These are phyloP conservation scores for Chlamydomonas asymmetrica DNA, from an alignment of 139 green algal genomes.

Conservation along the genomic window DNA sequence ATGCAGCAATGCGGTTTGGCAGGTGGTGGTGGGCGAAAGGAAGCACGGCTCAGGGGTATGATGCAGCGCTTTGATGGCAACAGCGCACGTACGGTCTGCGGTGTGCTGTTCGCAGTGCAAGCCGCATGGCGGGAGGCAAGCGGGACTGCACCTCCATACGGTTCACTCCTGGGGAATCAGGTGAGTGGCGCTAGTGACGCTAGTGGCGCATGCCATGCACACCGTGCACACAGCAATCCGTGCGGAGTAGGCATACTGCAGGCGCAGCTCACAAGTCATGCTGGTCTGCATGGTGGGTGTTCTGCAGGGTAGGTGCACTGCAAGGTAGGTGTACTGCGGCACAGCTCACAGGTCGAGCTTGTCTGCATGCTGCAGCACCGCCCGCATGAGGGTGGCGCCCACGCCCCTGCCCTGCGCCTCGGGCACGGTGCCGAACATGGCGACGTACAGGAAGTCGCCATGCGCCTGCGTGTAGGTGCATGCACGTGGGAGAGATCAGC, in stretches of 20 bases:
- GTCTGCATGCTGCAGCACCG: background rate
- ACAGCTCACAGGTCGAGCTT: background rate
- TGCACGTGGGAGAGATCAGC: background rate
- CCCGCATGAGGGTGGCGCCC: slow-evolving; percentile 5
- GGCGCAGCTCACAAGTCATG: background rate
- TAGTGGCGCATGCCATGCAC: no score
- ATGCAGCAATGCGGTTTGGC: no score
- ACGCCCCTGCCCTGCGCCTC: slow-evolving; percentile 7
- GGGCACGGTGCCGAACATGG: slow-evolving; percentile 7
- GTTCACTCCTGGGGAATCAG: no score
- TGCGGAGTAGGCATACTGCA: no score
- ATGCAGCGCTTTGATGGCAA: background rate
- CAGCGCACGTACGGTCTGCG: background rate
- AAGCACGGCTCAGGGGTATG: no score
- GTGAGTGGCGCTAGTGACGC: no score
- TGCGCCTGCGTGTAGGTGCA: background rate
- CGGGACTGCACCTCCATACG: no score
- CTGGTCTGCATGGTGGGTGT: background rate
- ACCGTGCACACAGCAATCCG: no score
- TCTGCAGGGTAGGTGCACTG: no score
- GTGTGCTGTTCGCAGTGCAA: no score
- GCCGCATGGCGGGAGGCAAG: no score
- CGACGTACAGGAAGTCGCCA: slow-evolving; percentile 15
- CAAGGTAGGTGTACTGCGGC: no score
- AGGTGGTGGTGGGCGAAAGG: background rate